Evolutionary conservation across 2,329 filamentous ascomycete genomes (phyloP).

Genomic region (Neonectria faginata): DNA sequence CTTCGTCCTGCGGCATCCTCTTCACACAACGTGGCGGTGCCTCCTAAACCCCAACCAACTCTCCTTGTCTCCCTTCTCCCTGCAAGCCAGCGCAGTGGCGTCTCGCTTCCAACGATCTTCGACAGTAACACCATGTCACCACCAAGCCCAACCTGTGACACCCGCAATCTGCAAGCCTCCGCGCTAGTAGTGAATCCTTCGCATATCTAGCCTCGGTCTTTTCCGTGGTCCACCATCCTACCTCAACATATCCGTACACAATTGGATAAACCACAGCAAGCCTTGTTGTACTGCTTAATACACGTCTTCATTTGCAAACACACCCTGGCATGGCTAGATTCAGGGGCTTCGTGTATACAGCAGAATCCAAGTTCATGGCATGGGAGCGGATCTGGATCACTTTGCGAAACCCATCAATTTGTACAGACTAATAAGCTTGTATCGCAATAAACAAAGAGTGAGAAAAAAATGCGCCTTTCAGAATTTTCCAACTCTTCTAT

Average conservation of each 20-base stretch:
- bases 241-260: too few species aligned
- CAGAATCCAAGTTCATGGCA: too few species aligned
- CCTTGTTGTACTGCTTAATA: too few species aligned
- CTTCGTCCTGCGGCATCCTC: background rate
- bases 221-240: background rate
- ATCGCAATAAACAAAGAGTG: background rate
- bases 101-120: background rate
- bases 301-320: too few species aligned
- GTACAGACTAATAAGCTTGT: too few species aligned
- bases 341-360: too few species aligned
- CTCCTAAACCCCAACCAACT: background rate
- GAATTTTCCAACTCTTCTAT: constrained; percentile 4
- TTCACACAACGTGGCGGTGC: background rate
- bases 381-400: background rate
- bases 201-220: background rate
- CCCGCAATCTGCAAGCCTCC: background rate
- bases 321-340: too few species aligned
- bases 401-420: background rate
- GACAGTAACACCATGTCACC: background rate
- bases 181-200: background rate
- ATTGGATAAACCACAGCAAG: too few species aligned
- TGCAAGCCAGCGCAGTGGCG: background rate
- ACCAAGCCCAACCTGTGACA: background rate
- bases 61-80: too few species aligned
- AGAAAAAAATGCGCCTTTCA: background rate